Conservation (phyloP, 2,329 filamentous ascomycete species). For the Fusarium napiforme region DNA sequence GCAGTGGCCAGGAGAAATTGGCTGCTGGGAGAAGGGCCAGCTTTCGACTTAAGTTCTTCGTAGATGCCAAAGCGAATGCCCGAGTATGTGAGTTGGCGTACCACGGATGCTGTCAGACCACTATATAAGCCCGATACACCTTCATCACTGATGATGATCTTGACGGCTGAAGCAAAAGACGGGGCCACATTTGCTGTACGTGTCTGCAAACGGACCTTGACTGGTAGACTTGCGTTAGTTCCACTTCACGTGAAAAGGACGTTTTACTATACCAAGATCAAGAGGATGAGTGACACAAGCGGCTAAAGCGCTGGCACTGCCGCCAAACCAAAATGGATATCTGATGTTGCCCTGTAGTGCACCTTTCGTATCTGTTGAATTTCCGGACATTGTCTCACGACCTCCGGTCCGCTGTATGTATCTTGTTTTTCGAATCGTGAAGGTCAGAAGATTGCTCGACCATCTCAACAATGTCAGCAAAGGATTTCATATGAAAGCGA, state of each 20-base stretch:
- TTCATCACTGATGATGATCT: not conserved
- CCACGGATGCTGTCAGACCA: not conserved
- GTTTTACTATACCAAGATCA: slow-evolving; percentile 76
- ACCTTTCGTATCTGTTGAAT: fast-evolving
- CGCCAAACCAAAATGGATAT: slow-evolving; percentile 96
- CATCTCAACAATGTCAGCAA: fast-evolving
- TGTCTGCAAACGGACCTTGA: not conserved
- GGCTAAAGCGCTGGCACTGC: slow-evolving; percentile 90
- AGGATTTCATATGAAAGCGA: fast-evolving
- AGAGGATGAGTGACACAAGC: slow-evolving; percentile 92
- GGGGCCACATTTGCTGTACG: no score
- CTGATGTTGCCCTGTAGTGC: not conserved
- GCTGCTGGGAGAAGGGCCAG: not conserved
- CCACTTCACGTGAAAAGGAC: fast-evolving
- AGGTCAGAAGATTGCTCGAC: fast-evolving
- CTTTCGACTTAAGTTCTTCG: not conserved
- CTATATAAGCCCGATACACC: not conserved
- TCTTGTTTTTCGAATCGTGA: not conserved
- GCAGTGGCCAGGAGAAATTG: not conserved
- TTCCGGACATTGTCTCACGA: fast-evolving
- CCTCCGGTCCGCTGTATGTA: not conserved
- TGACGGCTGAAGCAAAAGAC: not conserved
- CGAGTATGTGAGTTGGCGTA: not conserved
- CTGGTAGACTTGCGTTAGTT: not conserved
- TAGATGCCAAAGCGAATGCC: not conserved